A percentile compares a stretch with the other conserved stretches of the same genome.
Evolutionary conservation across 495 filamentous ascomycete species (phyloP).

Genomic region (Aspergillus carlsbadensis): DNA sequence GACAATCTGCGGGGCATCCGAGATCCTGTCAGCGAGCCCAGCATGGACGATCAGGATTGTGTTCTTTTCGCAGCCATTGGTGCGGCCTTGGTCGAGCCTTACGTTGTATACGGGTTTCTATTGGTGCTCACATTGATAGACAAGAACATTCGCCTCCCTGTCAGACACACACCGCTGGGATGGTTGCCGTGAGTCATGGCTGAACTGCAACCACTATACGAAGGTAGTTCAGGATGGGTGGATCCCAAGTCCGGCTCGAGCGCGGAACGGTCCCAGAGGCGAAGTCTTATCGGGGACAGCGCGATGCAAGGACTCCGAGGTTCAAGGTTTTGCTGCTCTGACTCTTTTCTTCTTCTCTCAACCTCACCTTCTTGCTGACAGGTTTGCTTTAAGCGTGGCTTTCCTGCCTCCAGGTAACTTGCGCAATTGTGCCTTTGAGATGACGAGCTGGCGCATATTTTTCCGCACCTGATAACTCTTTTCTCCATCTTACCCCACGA

Average conservation of each 20-base stretch:
- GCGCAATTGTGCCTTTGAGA: constrained; percentile 4
- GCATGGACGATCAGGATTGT: constrained; percentile 2
- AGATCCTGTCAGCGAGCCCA: constrained; percentile 15
- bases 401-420: not conserved
- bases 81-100: not conserved
- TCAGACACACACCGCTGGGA: not conserved
- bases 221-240: constrained; percentile 1
- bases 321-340: not conserved
- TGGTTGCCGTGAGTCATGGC: constrained; percentile 1
- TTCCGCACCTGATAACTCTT: not conserved
- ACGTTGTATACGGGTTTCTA: not conserved
- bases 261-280: not conserved
- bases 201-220: not conserved
- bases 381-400: not conserved
- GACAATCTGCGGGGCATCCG: constrained; percentile 11
- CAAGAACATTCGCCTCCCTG: not conserved
- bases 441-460: constrained; percentile 4
- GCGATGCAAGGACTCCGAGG: not conserved
- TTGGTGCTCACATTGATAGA: not conserved
- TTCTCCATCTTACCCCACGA: not conserved
- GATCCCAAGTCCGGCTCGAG: constrained; percentile 2
- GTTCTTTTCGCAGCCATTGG: not conserved
- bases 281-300: constrained; percentile 1
- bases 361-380: not conserved
- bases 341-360: not conserved